Base-by-base conservation (phyloP, 1,139 yeast genomes). In the Debaryomyces psychrophilus region DNA sequence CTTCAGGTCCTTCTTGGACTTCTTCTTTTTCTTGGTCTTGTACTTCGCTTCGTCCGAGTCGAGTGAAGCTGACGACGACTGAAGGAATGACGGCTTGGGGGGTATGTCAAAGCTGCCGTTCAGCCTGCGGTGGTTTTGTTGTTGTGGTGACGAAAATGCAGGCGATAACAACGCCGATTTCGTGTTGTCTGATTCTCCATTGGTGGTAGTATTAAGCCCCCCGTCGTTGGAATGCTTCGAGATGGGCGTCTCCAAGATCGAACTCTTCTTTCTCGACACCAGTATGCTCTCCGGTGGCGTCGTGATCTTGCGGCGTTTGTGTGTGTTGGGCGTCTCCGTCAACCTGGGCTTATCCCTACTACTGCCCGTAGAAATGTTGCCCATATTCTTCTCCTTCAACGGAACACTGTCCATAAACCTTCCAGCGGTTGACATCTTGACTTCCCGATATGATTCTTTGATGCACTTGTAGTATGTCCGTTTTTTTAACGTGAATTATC, bases 101-200 rank as follows among this genome's bases (percentile, higher is more conserved):
- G 59, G 56, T 41, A 42, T 44, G 31, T 33, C 43, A 23, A 47
- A 39, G 25, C 29, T 38, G 22, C 39, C 42, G n/a, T 29, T 20
- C 25, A 18, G 4, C 29, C 29, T 7, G 14, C 41, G 41, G n/a
- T 31, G 47, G 17, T 37, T 41, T 7, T 54, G 58, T 41, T 56
- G 64, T 44, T 65, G 74, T 7, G 78, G 82, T 11, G 79, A 76
- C 33, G 80, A 77, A 49, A 75, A 73, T 18, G 79, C 81, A 0
- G 82, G 82, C 11, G 79, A 75, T 47, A 75, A 65, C 43, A 64
- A 64, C 26, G 62, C 62, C 40, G 59, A 44, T 41, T 47, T 53
- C 9, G 44, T 35, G 11, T 20, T 35, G 14, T 26, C 41, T 5
- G 33, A n/a, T 15, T 33, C 45, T 11, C 45, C 47, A 4, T 35